A percentile compares a stretch with the other conserved stretches of the same genome.
These are phyloP conservation scores for Nematocida sp. DNA, from an alignment of 371 early-diverging fungal species.

Conservation along the genomic window DNA sequence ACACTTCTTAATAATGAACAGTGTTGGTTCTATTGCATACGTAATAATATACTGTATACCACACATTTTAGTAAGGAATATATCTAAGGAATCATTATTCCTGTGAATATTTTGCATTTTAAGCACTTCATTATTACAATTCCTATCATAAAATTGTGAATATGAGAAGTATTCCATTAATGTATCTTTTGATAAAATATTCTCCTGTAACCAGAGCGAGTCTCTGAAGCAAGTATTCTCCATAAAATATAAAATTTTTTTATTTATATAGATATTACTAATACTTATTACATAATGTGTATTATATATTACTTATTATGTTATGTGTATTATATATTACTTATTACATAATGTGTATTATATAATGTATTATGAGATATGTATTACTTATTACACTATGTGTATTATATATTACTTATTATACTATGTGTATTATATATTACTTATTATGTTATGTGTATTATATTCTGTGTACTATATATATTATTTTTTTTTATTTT, in stretches of 20 bases:
- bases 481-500: too few species aligned
- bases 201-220: conserved; percentile 59
- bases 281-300: neutral
- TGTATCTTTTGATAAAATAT: conserved; percentile 72
- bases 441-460: too few species aligned
- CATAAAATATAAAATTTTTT: conserved; percentile 17
- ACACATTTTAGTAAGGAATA: conserved; percentile 36
- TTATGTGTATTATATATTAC: too few species aligned
- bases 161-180: conserved; percentile 86
- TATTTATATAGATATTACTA: neutral
- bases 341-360: too few species aligned
- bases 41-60: conserved; percentile 48
- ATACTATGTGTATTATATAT: too few species aligned
- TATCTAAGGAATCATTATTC: neutral
- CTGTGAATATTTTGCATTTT: conserved; percentile 90
- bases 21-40: conserved; percentile 34
- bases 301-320: too few species aligned
- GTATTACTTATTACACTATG: too few species aligned
- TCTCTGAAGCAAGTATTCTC: conserved; percentile 66
- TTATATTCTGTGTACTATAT: too few species aligned
- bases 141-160: conserved; percentile 89
- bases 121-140: conserved; percentile 85
- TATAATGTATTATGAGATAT: too few species aligned
- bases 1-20: conserved; percentile 55
- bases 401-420: too few species aligned